Conservation (phyloP, 441 rosid species). For the Erodium trifolium region DNA sequence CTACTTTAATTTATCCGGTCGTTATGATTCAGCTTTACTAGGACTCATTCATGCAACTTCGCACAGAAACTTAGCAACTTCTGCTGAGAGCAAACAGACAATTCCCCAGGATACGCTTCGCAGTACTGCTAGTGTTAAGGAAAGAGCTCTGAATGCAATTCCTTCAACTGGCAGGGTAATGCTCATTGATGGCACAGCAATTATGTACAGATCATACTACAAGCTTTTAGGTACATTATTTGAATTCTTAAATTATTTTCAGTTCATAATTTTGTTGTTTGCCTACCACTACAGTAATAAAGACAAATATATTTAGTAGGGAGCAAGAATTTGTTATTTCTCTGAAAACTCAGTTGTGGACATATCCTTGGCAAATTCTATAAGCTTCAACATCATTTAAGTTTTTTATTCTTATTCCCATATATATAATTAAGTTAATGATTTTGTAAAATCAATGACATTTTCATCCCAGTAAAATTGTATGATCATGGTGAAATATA, state of each 20-base stretch:
- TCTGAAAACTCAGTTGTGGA: neutral
- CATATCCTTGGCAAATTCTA: neutral
- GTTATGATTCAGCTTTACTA: slow-evolving; percentile 23
- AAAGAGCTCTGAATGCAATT: slow-evolving; percentile 25
- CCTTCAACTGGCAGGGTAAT: slow-evolving; percentile 50
- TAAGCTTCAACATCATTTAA: neutral
- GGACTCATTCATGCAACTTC: slow-evolving; percentile 27
- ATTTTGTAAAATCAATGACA: neutral
- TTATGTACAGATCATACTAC: slow-evolving; percentile 91
- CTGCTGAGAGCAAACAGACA: slow-evolving; percentile 27
- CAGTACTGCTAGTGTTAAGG: slow-evolving; percentile 31
- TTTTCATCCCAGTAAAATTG: neutral
- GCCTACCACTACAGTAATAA: neutral
- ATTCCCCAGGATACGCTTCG: slow-evolving; percentile 19
- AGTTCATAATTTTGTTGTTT: slow-evolving; percentile 8
- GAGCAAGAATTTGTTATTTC: slow-evolving; percentile 3
- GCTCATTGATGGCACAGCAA: slow-evolving; percentile 93
- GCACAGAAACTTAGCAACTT: slow-evolving; percentile 20
- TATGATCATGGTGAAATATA: neutral
- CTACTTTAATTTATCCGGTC: slow-evolving; percentile 32
- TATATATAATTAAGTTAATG: no score
- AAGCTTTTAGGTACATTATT: slow-evolving; percentile 70
- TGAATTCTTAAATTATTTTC: neutral
- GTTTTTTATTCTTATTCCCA: neutral
- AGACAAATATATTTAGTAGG: neutral